Evolutionary conservation across 208 protist genomes (phyloP).

Genomic region (Crithidia expoeki): DNA sequence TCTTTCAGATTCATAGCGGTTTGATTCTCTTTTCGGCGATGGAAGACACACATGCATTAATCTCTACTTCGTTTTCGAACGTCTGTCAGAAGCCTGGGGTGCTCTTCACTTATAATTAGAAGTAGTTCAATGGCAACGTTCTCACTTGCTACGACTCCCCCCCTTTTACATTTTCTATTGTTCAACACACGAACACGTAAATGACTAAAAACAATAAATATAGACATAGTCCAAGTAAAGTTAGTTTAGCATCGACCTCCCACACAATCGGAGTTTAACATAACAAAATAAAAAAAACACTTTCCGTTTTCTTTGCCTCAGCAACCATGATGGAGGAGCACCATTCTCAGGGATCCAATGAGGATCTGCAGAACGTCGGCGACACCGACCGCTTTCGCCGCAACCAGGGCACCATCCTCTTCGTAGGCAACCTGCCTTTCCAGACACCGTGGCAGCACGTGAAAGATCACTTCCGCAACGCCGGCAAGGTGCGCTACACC

Average conservation of each 20-base stretch:
- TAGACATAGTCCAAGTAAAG: neutral
- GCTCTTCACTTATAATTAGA: no score
- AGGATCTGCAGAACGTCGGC: slow-evolving; percentile 29
- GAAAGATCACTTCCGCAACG: slow-evolving; percentile 87
- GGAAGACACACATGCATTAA: no score
- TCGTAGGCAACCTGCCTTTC: slow-evolving; percentile 90
- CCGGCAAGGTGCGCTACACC: slow-evolving; percentile 86
- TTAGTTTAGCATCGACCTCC: slow-evolving; percentile 4
- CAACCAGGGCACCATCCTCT: slow-evolving; percentile 80
- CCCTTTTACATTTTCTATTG: no score
- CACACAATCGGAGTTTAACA: neutral
- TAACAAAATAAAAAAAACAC: slow-evolving; percentile 10
- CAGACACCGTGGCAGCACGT: slow-evolving; percentile 87
- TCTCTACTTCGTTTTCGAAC: no score
- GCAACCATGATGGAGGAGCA: slow-evolving; percentile 44
- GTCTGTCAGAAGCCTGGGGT: no score
- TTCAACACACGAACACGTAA: neutral
- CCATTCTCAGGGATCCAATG: slow-evolving; percentile 33
- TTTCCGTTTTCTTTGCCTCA: slow-evolving; percentile 6
- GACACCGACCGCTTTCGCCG: slow-evolving; percentile 42
- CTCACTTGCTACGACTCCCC: no score
- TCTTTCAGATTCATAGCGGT: no score
- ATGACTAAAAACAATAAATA: slow-evolving; percentile 4
- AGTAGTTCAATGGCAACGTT: no score
- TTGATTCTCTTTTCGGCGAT: no score